Evolutionary conservation across 73 alveolate species (phyloP).

Genomic region (Paramecium sonneborni): DNA sequence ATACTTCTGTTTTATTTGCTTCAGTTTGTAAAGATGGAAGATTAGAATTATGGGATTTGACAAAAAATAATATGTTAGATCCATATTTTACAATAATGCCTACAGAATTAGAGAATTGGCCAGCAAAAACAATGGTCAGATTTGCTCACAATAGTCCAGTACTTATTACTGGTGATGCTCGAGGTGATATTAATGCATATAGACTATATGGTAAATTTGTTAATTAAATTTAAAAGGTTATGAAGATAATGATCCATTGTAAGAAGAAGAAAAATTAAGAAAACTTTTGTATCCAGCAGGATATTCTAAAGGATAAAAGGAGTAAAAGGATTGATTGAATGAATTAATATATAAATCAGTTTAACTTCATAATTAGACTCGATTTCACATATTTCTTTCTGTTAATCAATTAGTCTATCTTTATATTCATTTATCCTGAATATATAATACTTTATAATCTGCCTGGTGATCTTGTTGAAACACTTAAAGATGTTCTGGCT

Average conservation of each 20-base stretch:
- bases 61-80: constrained; percentile 83
- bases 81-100: constrained; percentile 74
- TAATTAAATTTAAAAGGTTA: neutral
- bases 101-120: constrained; percentile 43
- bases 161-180: constrained; percentile 89
- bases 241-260: constrained; percentile 65
- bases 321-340: neutral
- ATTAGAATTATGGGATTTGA: constrained; percentile 97
- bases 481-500: neutral
- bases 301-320: constrained; percentile 63
- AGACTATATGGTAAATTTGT: constrained; percentile 75
- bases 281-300: constrained; percentile 63
- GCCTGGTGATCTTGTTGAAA: neutral
- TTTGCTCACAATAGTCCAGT: constrained; percentile 91
- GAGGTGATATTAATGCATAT: constrained; percentile 90
- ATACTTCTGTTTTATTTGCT: constrained; percentile 93
- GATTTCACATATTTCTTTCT: neutral
- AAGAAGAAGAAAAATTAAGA: constrained; percentile 47
- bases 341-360: neutral
- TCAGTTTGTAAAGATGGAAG: constrained; percentile 98
- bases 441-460: neutral
- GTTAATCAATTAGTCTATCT: neutral
- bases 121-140: constrained; percentile 93
- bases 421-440: neutral
- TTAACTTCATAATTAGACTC: neutral